Evolutionary conservation across 768 basidiomycete species (phyloP).

Genomic region (Pisolithus orientalis): DNA sequence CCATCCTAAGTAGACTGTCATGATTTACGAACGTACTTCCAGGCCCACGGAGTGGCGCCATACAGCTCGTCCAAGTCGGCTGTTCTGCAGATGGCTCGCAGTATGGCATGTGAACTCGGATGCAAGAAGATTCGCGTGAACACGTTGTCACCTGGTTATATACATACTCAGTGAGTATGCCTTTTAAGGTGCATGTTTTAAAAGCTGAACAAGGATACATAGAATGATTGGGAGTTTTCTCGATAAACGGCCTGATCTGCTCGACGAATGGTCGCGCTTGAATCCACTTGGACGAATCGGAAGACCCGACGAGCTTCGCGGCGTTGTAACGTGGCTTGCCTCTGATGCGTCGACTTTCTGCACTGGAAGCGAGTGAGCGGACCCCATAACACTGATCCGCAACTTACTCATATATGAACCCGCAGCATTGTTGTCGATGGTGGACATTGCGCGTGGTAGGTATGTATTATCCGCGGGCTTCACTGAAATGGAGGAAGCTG

Average conservation of each 20-base stretch:
- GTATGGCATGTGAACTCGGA: constrained; percentile 79
- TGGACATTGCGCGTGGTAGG: constrained; percentile 27
- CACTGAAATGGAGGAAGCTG: too few species aligned
- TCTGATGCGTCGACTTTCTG: constrained; percentile 73
- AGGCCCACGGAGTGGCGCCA: constrained; percentile 74
- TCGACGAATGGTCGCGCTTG: constrained; percentile 59
- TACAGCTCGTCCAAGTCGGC: constrained; percentile 77
- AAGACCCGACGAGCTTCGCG: constrained; percentile 64
- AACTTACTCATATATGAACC: background rate
- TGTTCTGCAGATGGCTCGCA: constrained; percentile 74
- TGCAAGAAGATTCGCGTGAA: constrained; percentile 64
- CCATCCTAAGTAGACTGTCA: rapidly evolving
- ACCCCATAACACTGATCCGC: background rate
- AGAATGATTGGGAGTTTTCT: constrained; percentile 75
- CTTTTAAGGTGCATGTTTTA: constrained; percentile 6
- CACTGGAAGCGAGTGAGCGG: constrained; percentile 74
- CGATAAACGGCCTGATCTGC: constrained; percentile 54
- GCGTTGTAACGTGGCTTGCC: constrained; percentile 66
- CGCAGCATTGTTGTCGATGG: constrained; percentile 25
- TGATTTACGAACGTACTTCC: constrained; percentile 2
- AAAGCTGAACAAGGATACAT: background rate
- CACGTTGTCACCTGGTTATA: constrained; percentile 69
- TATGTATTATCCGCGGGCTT: too few species aligned
- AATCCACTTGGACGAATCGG: constrained; percentile 72
- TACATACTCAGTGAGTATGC: constrained; percentile 53